A percentile compares a stretch with the other conserved stretches of the same genome.
These are phyloP conservation scores for Setomelanomma holmii DNA, from an alignment of 2,329 filamentous ascomycete species.

Conservation along the genomic window DNA sequence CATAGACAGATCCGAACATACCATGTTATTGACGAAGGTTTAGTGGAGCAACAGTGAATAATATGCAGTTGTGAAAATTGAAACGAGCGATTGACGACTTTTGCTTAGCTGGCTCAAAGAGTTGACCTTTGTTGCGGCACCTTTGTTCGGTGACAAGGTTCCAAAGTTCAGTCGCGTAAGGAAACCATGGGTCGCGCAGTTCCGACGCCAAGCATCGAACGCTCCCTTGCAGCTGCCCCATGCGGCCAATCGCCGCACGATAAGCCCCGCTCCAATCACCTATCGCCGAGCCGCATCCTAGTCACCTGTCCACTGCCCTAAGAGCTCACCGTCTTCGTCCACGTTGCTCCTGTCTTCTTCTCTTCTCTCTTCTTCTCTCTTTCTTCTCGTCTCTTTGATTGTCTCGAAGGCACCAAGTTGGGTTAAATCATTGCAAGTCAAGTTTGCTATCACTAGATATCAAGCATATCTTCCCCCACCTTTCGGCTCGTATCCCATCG, in stretches of 20 bases:
- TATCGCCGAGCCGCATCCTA: constrained; percentile 24
- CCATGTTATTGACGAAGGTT: too few species aligned
- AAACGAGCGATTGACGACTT: too few species aligned
- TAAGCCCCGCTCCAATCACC: constrained; percentile 42
- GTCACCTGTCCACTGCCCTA: constrained; percentile 23
- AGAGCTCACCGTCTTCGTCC: constrained; percentile 21
- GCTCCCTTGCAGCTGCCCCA: constrained; percentile 36
- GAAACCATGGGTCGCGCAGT: constrained; percentile 16
- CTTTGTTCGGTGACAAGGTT: constrained; percentile 12
- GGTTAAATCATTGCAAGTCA: constrained; percentile 6
- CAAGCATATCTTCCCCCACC: not conserved
- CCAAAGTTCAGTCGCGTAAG: constrained; percentile 14
- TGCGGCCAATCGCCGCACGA: constrained; percentile 26
- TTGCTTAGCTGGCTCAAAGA: too few species aligned
- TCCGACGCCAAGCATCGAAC: constrained; percentile 30
- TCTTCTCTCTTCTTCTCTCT: constrained; percentile 14
- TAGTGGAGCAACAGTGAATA: too few species aligned
- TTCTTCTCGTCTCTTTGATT: constrained; percentile 9
- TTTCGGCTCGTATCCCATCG: not conserved
- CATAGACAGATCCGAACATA: too few species aligned
- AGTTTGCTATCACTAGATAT: not conserved
- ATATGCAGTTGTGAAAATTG: too few species aligned
- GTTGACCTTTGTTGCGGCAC: not conserved
- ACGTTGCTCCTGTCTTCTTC: constrained; percentile 16
- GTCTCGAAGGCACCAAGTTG: constrained; percentile 9